These are phyloP conservation scores for Nissolia schottii DNA, from an alignment of 306 rosid species.

Conservation along the genomic window DNA sequence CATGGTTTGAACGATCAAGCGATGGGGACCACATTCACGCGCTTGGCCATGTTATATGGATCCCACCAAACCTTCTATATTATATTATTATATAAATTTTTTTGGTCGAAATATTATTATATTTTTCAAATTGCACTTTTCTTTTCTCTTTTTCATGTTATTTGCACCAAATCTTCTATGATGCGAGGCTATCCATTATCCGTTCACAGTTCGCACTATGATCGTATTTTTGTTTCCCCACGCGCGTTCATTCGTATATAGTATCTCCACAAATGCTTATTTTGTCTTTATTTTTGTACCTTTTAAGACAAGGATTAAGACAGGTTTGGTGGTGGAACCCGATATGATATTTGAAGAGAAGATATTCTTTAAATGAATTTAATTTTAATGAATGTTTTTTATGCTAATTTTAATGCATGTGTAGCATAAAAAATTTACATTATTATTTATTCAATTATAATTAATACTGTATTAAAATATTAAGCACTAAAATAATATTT, in stretches of 20 bases:
- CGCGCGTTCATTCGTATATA: neutral
- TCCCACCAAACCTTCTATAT: conserved; percentile 12
- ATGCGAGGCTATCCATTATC: neutral
- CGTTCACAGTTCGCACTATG: neutral
- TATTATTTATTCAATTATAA: neutral
- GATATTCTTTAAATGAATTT: neutral
- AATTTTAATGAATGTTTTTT: neutral
- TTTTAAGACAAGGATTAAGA: too few relatives aligned
- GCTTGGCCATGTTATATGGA: conserved; percentile 25
- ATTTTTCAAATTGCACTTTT: neutral
- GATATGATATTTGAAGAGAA: neutral
- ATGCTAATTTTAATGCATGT: too few relatives aligned
- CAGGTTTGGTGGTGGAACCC: neutral
- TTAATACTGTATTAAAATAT: too few relatives aligned
- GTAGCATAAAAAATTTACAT: too few relatives aligned
- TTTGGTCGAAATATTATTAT: too few relatives aligned
- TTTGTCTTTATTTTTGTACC: neutral
- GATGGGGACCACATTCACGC: conserved; percentile 54
- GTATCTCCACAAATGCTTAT: neutral
- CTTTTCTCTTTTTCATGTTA: neutral
- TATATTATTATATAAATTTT: too few relatives aligned
- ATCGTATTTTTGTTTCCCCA: neutral
- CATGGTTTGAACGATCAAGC: neutral
- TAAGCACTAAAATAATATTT: too few relatives aligned
- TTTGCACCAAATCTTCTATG: neutral